Base-by-base conservation (phyloP, 106 monocot genomes). In the Posidonia australis region DNA sequence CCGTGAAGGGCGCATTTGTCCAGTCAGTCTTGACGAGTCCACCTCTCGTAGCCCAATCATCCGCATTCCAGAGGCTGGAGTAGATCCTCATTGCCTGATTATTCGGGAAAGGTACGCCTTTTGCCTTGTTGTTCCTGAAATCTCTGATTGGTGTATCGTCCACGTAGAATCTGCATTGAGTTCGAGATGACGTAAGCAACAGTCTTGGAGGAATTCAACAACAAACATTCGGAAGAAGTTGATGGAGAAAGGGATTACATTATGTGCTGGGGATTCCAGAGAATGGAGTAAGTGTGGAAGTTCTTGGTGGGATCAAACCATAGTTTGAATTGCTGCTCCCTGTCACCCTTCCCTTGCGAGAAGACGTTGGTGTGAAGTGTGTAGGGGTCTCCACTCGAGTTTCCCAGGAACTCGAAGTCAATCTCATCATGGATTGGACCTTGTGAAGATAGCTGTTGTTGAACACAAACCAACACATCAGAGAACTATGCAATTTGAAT, bases 311-410 rank as follows among this genome's bases (percentile, higher is more conserved):
- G 66, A 56, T 73, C 73, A 46, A 73, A 73, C 73, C 73, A 73
- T 24, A 73, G 65, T 27, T 73, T 56, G 65, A 73, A 73, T 53
- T 73, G 73, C 46, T 73, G 55, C 65, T 73, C 73, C 41, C 58
- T 54, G 73, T 73, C 66, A 1, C 73, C 73, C 47, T 66, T 73
- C 31, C 73, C 73, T 43, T 73, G 73, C 0, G 73, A 56, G 56
- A 73, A 73, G 10, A 73, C 73, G 54, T 73, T 73, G 65, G 73
- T 73, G 65, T 73, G 73, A 23, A 73, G 55, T n/a, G 65, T 73
- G 58, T 73, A 73, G 22, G 73, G 73, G 14, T 73, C 65, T 58
- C 72, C 72, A 30, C 64, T 72, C 25, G 43, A 41, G 64, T 72
- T 72, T 12, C 72, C 72, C 54, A 72, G 43, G 64, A 72, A 72